These are phyloP conservation scores for Fonsecaea nubica DNA, from an alignment of 2,329 filamentous ascomycete species.

Conservation along the genomic window DNA sequence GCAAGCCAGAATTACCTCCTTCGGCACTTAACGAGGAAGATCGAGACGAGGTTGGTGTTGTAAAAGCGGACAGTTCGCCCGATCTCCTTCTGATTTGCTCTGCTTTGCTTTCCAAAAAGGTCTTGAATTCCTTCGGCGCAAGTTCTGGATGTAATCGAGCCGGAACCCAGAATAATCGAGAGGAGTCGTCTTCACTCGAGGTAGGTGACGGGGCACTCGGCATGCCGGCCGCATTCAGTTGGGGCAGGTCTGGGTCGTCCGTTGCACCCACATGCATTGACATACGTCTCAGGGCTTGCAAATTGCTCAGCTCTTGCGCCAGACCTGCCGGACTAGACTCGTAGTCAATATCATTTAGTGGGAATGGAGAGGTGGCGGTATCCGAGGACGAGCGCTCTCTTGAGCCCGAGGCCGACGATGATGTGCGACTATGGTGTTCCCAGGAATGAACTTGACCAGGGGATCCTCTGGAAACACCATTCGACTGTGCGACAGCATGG, in stretches of 20 bases:
- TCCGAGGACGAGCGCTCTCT: slow-evolving; percentile 61
- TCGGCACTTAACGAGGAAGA: slow-evolving; percentile 39
- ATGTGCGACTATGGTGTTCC: slow-evolving; percentile 57
- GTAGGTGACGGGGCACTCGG: slow-evolving; percentile 53
- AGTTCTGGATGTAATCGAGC: slow-evolving; percentile 92
- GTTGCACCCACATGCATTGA: slow-evolving; percentile 84
- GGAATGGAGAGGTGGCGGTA: slow-evolving; percentile 67
- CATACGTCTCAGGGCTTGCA: slow-evolving; percentile 88
- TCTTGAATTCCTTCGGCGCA: slow-evolving; percentile 94
- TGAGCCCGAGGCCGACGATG: slow-evolving; percentile 63
- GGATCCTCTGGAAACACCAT: slow-evolving; percentile 44
- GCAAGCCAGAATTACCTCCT: slow-evolving; percentile 62
- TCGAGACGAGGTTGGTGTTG: slow-evolving; percentile 44
- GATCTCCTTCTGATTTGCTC: slow-evolving; percentile 87
- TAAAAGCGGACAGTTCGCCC: slow-evolving; percentile 70
- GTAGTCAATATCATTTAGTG: slow-evolving; percentile 83
- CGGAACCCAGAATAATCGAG: slow-evolving; percentile 92
- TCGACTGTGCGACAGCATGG: slow-evolving; percentile 35
- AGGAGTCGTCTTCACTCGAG: slow-evolving; percentile 81
- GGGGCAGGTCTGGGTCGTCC: slow-evolving; percentile 63
- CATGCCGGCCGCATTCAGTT: slow-evolving; percentile 49
- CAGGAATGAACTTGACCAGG: slow-evolving; percentile 43
- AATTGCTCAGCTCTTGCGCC: slow-evolving; percentile 87
- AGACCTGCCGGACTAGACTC: slow-evolving; percentile 89
- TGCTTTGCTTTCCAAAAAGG: slow-evolving; percentile 90